phyloP scores from a whole-genome alignment of 2,329 filamentous ascomycete genomes.

The Annulohypoxylon truncatum region DNA sequence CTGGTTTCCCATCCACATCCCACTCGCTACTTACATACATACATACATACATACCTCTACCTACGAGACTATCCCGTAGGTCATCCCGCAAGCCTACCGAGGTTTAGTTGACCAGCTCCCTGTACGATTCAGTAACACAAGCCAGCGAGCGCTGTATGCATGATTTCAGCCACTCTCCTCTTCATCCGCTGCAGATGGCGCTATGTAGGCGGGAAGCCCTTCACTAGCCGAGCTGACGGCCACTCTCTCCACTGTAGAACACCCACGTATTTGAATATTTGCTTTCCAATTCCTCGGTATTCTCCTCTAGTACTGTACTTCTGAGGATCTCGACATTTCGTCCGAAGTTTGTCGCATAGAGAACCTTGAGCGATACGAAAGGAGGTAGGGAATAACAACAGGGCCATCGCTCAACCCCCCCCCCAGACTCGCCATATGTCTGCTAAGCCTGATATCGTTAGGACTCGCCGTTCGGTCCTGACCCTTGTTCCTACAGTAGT shows the following conservation, averaged over 20 bases:
- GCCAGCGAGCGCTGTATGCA: constrained; percentile 27
- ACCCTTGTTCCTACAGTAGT: constrained; percentile 42
- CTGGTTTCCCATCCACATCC: constrained; percentile 34
- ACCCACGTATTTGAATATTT: constrained; percentile 7
- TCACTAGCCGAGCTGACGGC: constrained; percentile 33
- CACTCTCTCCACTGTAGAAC: constrained; percentile 5
- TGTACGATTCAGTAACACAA: constrained; percentile 29
- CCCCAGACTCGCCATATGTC: constrained; percentile 27
- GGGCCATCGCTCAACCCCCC: constrained; percentile 11
- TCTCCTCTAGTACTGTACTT: neutral
- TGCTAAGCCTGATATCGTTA: constrained; percentile 35
- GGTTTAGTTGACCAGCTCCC: constrained; percentile 28
- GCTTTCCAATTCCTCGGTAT: neutral
- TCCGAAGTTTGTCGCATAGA: neutral
- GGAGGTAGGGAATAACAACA: neutral
- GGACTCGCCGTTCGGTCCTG: constrained; percentile 33
- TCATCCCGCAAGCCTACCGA: constrained; percentile 32
- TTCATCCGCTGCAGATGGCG: constrained; percentile 32
- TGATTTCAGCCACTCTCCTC: constrained; percentile 37
- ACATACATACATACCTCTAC: constrained; percentile 8
- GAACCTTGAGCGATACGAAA: constrained; percentile 14
- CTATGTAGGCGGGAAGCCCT: constrained; percentile 21
- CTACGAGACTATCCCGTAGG: constrained; percentile 3
- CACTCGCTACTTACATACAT: constrained; percentile 14
- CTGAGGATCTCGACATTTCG: neutral